A percentile compares a stretch with the other conserved stretches of the same genome.
These are phyloP conservation scores for Euryodendron excelsum DNA, from an alignment of 148 eudicot species.

Conservation along the genomic window DNA sequence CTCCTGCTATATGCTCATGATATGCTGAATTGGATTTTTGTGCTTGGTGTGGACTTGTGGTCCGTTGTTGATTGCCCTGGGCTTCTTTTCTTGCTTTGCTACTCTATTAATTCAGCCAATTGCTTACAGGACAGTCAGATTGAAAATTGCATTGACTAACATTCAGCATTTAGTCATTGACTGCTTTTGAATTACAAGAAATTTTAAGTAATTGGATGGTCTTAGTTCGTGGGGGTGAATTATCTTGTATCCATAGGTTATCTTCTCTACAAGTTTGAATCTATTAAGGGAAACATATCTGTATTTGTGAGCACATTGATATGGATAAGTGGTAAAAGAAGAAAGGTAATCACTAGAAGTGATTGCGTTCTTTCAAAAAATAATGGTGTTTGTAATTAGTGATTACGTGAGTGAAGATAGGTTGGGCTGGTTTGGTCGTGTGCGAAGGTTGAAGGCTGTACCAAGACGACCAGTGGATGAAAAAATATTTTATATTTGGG, in stretches of 20 bases:
- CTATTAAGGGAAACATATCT: background rate
- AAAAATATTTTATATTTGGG: background rate
- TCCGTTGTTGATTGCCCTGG: background rate
- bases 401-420: background rate
- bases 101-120: background rate
- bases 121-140: too few species aligned
- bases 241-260: background rate
- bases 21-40: background rate
- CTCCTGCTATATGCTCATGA: too few species aligned
- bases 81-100: background rate
- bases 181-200: background rate
- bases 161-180: too few species aligned
- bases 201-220: background rate
- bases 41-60: background rate
- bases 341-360: background rate
- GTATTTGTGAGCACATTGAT: background rate
- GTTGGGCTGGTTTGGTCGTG: background rate
- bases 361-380: background rate
- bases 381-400: background rate
- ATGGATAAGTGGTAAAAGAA: background rate
- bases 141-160: too few species aligned
- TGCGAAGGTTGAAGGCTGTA: background rate
- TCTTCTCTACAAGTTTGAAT: background rate
- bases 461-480: background rate
- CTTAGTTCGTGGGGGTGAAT: background rate